A percentile compares a stretch with the other conserved stretches of the same genome.
Evolutionary conservation across 2,329 filamentous ascomycete species (phyloP).

Genomic region (Ceratocystis papillata): DNA sequence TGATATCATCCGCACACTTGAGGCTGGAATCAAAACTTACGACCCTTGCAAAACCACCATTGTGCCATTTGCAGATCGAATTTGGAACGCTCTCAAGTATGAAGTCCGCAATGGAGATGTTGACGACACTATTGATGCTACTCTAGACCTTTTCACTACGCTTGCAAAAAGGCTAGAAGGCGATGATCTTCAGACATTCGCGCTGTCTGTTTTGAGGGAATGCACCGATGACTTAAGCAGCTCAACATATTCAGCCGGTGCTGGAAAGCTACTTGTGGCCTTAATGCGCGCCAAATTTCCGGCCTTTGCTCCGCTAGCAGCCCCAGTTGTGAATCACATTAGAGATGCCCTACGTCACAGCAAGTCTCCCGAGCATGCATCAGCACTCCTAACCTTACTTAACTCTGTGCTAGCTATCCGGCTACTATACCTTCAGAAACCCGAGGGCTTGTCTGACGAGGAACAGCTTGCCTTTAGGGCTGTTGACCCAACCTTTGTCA

Average conservation of each 20-base stretch:
- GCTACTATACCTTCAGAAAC: conserved; percentile 31
- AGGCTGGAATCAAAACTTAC: conserved; percentile 43
- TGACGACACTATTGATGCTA: conserved; percentile 46
- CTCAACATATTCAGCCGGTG: conserved; percentile 41
- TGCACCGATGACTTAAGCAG: conserved; percentile 44
- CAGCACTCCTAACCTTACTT: conserved; percentile 43
- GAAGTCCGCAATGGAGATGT: conserved; percentile 52
- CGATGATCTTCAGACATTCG: conserved; percentile 38
- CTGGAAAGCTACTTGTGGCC: conserved; percentile 43
- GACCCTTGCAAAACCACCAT: conserved; percentile 38
- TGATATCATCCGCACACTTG: conserved; percentile 47
- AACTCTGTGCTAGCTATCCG: conserved; percentile 42
- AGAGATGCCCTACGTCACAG: conserved; percentile 42
- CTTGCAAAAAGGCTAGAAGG: conserved; percentile 39
- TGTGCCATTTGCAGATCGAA: conserved; percentile 39
- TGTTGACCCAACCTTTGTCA: conserved; percentile 33
- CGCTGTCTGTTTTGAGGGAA: conserved; percentile 42
- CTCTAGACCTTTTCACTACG: conserved; percentile 43
- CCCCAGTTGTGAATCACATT: conserved; percentile 40
- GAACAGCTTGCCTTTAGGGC: conserved; percentile 34
- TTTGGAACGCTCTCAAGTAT: conserved; percentile 52
- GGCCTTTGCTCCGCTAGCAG: conserved; percentile 40
- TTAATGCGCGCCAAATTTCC: conserved; percentile 40
- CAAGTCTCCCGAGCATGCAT: conserved; percentile 41
- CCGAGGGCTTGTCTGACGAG: conserved; percentile 30